Conservation (phyloP, 257 asterid genomes). For the Paulownia fortunei region DNA sequence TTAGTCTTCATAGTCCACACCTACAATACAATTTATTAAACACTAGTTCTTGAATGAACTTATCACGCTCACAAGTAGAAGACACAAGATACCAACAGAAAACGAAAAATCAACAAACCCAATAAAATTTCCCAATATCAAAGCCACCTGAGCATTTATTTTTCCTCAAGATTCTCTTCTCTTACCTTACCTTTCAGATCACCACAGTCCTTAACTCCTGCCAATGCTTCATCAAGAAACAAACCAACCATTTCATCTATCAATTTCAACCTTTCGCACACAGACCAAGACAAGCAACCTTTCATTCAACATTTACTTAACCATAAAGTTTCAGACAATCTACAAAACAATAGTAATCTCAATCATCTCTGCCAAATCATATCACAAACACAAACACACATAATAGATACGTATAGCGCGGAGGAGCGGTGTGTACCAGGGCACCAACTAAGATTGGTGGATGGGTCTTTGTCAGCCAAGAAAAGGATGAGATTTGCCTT, state of each 20-base stretch:
- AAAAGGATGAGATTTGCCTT: constrained; percentile 81
- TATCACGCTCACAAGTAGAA: too few relatives aligned
- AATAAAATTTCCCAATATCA: neutral
- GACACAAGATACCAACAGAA: neutral
- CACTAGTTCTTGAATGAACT: too few relatives aligned
- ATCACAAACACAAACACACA: neutral
- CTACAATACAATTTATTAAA: too few relatives aligned
- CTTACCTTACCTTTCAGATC: neutral
- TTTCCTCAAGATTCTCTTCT: neutral
- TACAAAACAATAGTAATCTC: neutral
- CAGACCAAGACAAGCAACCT: neutral
- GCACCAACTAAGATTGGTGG: constrained; percentile 95
- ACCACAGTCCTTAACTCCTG: neutral
- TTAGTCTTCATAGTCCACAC: too few relatives aligned
- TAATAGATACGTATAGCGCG: neutral
- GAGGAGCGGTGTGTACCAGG: constrained; percentile 57
- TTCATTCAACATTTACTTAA: neutral
- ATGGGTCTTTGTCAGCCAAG: constrained; percentile 87
- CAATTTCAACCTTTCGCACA: neutral
- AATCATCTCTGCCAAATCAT: neutral
- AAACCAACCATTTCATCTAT: neutral
- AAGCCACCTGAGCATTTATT: neutral
- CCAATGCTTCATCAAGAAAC: neutral
- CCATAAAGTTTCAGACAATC: neutral
- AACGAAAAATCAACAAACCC: neutral